Conservation (phyloP, 805 yeast genomes). For the Wickerhamiella dianesei region DNA sequence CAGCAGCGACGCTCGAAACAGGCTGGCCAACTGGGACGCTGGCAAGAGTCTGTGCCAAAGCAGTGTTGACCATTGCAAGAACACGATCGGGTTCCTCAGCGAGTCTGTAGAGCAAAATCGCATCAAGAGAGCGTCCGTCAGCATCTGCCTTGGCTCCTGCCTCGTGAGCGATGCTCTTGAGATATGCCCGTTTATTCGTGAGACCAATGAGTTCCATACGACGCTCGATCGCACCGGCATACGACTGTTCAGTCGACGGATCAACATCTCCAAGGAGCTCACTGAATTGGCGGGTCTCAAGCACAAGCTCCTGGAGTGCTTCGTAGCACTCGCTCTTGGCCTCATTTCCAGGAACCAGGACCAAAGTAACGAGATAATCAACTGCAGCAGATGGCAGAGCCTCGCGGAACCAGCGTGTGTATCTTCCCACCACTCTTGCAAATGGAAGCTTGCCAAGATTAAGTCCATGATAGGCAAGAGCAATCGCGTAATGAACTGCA, state of each 20-base stretch:
- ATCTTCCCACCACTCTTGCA: constrained; percentile 60
- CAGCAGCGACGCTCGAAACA: constrained; percentile 24
- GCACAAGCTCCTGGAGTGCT: constrained; percentile 67
- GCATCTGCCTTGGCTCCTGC: constrained; percentile 82
- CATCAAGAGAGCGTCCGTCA: constrained; percentile 79
- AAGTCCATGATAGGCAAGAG: constrained; percentile 59
- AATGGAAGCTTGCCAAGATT: constrained; percentile 31
- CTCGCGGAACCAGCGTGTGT: constrained; percentile 67
- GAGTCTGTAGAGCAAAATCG: constrained; percentile 72
- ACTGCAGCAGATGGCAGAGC: constrained; percentile 84
- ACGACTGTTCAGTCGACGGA: constrained; percentile 41
- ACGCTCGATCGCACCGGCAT: constrained; percentile 73
- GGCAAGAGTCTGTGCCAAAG: constrained; percentile 65
- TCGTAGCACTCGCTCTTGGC: constrained; percentile 45
- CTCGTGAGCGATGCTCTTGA: constrained; percentile 60
- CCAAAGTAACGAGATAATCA: constrained; percentile 69
- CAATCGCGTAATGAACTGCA: constrained; percentile 80
- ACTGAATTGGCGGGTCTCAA: constrained; percentile 74
- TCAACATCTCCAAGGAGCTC: constrained; percentile 73
- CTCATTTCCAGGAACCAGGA: constrained; percentile 34
- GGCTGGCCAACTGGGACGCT: constrained; percentile 56
- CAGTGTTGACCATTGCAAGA: constrained; percentile 53
- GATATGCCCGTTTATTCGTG: constrained; percentile 43
- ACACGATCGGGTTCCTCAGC: constrained; percentile 81
- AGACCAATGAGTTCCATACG: constrained; percentile 55